These are phyloP conservation scores for Beta macrorhiza DNA, from an alignment of 179 eudicot genomes.

Conservation along the genomic window DNA sequence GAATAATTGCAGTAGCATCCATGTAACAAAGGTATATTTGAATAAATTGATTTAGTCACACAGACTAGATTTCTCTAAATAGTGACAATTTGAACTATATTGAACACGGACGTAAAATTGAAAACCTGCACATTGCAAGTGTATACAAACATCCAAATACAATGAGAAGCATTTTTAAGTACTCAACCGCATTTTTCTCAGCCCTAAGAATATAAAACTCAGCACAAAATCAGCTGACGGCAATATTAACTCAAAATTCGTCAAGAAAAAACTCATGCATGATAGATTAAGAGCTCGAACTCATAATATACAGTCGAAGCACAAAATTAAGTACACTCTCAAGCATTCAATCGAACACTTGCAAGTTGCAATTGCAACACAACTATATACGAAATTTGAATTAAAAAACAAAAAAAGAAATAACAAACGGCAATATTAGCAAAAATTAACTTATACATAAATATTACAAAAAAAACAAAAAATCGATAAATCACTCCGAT, in stretches of 20 bases:
- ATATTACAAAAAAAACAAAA: background rate
- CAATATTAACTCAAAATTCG: constrained; percentile 1
- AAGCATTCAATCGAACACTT: background rate
- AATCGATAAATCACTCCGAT: background rate
- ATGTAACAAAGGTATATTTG: background rate
- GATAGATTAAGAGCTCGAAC: background rate
- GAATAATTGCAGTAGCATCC: background rate
- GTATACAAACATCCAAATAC: background rate
- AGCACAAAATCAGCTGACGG: background rate
- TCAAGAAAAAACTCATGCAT: constrained; percentile 23
- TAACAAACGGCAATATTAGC: background rate
- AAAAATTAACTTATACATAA: background rate
- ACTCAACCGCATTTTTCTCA: background rate
- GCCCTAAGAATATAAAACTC: constrained; percentile 4
- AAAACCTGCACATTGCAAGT: background rate
- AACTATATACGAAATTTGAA: background rate
- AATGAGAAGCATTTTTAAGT: background rate
- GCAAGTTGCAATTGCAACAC: background rate
- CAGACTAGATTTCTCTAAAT: background rate
- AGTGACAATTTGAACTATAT: background rate
- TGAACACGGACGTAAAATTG: background rate
- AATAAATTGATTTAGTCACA: background rate
- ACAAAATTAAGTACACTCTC: background rate
- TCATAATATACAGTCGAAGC: background rate
- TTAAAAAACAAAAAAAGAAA: too few species aligned